These are phyloP conservation scores for Cercospora sp. DNA, from an alignment of 2,329 filamentous ascomycete genomes.

Conservation along the genomic window DNA sequence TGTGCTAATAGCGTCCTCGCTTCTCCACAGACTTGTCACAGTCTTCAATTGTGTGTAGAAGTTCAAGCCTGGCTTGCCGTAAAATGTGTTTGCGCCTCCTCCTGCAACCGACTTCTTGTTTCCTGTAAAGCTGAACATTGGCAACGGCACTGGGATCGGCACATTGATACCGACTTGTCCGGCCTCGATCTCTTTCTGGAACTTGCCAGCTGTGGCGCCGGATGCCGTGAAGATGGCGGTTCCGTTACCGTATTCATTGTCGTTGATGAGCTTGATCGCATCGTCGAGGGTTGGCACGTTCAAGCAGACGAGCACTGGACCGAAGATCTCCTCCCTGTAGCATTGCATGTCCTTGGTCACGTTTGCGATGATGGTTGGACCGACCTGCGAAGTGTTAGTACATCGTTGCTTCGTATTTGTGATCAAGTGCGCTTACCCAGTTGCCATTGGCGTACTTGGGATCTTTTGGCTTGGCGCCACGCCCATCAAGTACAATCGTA, in stretches of 20 bases:
- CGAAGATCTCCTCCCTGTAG: slow-evolving; percentile 84
- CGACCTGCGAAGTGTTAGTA: slow-evolving; percentile 55
- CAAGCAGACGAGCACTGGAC: slow-evolving; percentile 78
- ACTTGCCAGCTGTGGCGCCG: slow-evolving; percentile 73
- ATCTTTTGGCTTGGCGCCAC: slow-evolving; percentile 63
- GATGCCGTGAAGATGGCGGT: slow-evolving; percentile 81
- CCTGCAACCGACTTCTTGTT: slow-evolving; percentile 88
- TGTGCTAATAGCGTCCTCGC: slow-evolving; percentile 77
- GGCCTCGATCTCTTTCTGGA: slow-evolving; percentile 79
- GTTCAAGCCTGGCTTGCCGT: slow-evolving; percentile 85
- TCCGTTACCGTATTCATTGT: slow-evolving; percentile 84
- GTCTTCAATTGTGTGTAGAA: slow-evolving; percentile 99
- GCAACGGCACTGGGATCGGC: slow-evolving; percentile 64
- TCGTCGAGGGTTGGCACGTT: slow-evolving; percentile 77
- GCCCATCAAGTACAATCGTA: slow-evolving; percentile 77
- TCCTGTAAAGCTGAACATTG: slow-evolving; percentile 52
- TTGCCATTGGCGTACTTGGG: slow-evolving; percentile 82
- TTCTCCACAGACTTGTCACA: slow-evolving; percentile 87
- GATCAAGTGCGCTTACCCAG: slow-evolving; percentile 54
- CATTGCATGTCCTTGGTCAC: slow-evolving; percentile 80
- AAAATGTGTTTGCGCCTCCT: slow-evolving; percentile 90
- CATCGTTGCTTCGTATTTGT: background rate
- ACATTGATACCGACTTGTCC: slow-evolving; percentile 87
- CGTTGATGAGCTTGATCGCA: slow-evolving; percentile 78
- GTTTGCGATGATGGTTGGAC: slow-evolving; percentile 78